These are phyloP conservation scores for Ganoderma sp. DNA, from an alignment of 1,284 basidiomycete species.

Conservation along the genomic window DNA sequence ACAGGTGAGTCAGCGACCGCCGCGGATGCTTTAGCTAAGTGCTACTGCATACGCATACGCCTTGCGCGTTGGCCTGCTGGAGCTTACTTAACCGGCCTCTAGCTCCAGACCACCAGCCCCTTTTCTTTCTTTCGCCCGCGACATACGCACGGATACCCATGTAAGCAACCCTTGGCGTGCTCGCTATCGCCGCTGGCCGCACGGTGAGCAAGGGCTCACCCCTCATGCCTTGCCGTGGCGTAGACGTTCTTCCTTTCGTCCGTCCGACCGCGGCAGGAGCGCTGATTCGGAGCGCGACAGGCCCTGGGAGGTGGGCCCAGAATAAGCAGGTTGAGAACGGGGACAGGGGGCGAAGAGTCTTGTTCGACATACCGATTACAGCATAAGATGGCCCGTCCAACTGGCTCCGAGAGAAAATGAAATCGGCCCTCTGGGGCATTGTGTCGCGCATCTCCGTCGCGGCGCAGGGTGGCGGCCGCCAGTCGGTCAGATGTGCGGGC, in stretches of 20 bases:
- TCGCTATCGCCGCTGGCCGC: background rate
- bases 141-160: background rate
- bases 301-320: background rate
- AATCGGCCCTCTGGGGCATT: background rate
- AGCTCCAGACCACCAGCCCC: background rate
- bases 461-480: background rate
- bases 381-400: background rate
- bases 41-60: background rate
- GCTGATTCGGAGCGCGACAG: background rate
- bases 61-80: slow-evolving; percentile 1
- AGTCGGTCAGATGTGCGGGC: background rate
- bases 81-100: background rate
- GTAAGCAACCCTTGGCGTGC: background rate
- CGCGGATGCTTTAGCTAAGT: slow-evolving; percentile 4
- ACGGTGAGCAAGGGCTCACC: background rate
- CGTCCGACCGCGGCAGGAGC: slow-evolving; percentile 6
- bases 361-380: slow-evolving; percentile 9
- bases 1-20: slow-evolving; percentile 1
- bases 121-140: background rate
- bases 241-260: background rate
- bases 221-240: background rate
- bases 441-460: too few relatives aligned
- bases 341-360: slow-evolving; percentile 6
- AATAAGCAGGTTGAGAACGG: slow-evolving; percentile 7
- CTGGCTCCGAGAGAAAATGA: slow-evolving; percentile 2